Base-by-base conservation (phyloP, 2,329 filamentous ascomycete species). In the Aaosphaeria arxii region DNA sequence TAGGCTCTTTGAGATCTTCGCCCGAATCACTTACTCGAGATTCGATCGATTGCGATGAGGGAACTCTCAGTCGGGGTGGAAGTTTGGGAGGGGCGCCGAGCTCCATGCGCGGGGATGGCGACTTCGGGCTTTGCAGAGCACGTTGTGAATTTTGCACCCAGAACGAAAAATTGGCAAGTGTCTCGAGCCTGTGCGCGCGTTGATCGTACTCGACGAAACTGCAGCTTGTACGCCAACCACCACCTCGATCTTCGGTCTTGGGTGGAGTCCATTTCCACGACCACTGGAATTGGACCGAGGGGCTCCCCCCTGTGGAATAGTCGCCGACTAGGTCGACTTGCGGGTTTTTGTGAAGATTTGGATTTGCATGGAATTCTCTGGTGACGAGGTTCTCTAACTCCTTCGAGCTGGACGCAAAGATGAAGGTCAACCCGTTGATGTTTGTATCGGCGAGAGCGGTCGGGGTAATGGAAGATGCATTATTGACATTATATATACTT, bases 191-290 rank as follows among this genome's bases (percentile, higher is more conserved):
- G 72, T 99, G 94, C 32, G 91, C 90, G 58, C 92, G 84, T 65
- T 94, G 88, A 71, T 99, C 91, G 66, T 99, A 99, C 71, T 99
- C 94, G 59, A 97, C 87, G 72, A 99, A 96, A 69, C 90, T 96
- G 78, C 94, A 97, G 60, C 87, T 88, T 66, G 95, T 97, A 64
- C 90, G 88, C 92, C 94, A 99, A 40, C 94, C 94, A 48, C 91
- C 90, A 30, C 88, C 89, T 61, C 83, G 84, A 66, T 96, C 91
- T 11, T 76, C 74, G 11, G 75, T 64, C 76, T 90, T 95, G 35
- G 94, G 94, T 6, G 94, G 89, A 66, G 88, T 90, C 91, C 92
- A 99, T 76, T 87, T 94, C 94, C 94, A 99, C 6, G 87, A 86
- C 91, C 92, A 99, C 55, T 92, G 87, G 66, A 96, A 96, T 32